These are phyloP conservation scores for Testicularia cyperi DNA, from an alignment of 1,284 basidiomycete species.

Conservation along the genomic window DNA sequence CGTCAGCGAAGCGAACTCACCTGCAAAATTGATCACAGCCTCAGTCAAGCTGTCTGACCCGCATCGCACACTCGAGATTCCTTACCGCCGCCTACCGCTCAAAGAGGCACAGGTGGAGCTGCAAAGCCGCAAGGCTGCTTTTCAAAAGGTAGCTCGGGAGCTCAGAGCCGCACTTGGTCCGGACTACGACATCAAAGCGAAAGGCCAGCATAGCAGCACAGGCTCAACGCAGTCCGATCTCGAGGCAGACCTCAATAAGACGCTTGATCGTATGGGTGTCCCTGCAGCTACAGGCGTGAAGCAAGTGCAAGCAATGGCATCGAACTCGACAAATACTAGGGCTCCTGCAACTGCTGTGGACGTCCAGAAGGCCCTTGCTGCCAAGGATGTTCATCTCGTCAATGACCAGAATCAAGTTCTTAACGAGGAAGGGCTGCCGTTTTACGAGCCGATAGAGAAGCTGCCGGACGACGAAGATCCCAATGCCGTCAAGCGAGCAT, in stretches of 20 bases:
- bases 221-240: too few species aligned
- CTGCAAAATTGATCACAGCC: neutral
- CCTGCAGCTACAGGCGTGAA: too few species aligned
- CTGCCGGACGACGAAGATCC: constrained; percentile 14
- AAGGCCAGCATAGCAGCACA: neutral
- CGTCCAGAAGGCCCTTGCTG: neutral
- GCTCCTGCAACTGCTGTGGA: neutral
- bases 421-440: constrained; percentile 58
- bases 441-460: constrained; percentile 52
- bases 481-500: constrained; percentile 10
- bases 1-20: neutral
- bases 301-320: too few species aligned
- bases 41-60: constrained; percentile 6
- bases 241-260: too few species aligned
- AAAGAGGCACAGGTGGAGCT: constrained; percentile 19
- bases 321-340: neutral
- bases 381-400: constrained; percentile 6
- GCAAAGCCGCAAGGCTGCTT: constrained; percentile 6
- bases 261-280: too few species aligned
- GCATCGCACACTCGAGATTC: constrained; percentile 16
- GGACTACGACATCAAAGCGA: neutral
- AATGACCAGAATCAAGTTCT: constrained; percentile 44
- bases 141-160: neutral
- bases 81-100: constrained; percentile 1
- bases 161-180: constrained; percentile 2